These are phyloP conservation scores for Myxozyma melibiosi DNA, from an alignment of 805 yeast species.

Conservation along the genomic window DNA sequence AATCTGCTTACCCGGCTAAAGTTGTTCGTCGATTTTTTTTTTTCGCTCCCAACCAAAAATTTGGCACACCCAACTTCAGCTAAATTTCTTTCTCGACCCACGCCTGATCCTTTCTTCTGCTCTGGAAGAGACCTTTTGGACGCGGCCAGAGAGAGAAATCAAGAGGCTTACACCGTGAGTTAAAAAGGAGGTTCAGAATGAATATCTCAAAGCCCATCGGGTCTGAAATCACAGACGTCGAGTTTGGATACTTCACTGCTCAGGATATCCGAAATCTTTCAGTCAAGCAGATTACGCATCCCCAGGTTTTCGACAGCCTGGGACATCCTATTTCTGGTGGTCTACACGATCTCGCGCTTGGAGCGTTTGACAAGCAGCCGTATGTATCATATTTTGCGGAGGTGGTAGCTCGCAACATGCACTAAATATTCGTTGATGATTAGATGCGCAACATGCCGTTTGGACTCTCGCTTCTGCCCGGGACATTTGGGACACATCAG, in stretches of 20 bases:
- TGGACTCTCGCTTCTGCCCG: conserved; percentile 92
- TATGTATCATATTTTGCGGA: conserved; percentile 4
- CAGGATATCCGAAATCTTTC: conserved; percentile 83
- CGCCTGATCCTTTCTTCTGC: not conserved
- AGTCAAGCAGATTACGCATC: conserved; percentile 93
- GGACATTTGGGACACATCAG: conserved; percentile 99
- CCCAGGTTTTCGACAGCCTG: conserved; percentile 90
- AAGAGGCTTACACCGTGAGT: not conserved
- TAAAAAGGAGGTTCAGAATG: conserved; percentile 50
- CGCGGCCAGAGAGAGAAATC: no score
- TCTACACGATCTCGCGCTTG: conserved; percentile 89
- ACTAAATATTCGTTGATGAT: conserved; percentile 2
- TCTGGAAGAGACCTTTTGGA: no score
- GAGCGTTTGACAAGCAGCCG: conserved; percentile 63
- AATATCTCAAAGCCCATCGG: conserved; percentile 97
- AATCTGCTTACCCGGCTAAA: no score
- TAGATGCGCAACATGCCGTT: conserved; percentile 89
- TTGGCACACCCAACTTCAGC: not conserved
- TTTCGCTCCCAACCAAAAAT: conserved; percentile 12
- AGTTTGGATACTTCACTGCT: conserved; percentile 80
- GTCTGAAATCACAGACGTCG: conserved; percentile 87
- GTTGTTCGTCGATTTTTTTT: not conserved
- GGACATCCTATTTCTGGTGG: conserved; percentile 97
- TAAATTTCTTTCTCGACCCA: not conserved
- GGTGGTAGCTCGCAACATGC: not conserved